Base-by-base conservation (phyloP, 306 rosid genomes). In the Bauhinia variegata region DNA sequence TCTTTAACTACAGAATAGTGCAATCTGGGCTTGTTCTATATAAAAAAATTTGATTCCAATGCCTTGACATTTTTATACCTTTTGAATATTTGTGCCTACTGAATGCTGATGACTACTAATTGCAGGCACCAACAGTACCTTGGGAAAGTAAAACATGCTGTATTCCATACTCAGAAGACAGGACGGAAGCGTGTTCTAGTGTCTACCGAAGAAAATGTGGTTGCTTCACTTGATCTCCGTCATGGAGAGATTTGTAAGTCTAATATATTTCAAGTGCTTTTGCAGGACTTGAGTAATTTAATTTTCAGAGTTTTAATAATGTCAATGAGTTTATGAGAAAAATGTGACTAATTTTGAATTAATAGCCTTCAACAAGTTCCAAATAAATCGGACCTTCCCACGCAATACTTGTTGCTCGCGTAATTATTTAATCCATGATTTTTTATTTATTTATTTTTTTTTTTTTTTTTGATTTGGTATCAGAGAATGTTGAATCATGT, bases 141-240 rank as follows among this genome's bases (percentile, higher is more conserved):
- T 52, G 99, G 99, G 67, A 95, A 95, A 70, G 97, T 86, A 63
- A 95, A 88, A 71, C 87, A 88, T 31, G 97, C 99, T 4, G 87
- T 95, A 73, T 95, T 86, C 42, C 99, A 90, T 62, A 88, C 97
- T 53, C 97, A 88, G 11, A 95, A 90, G 80, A 73, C 88, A 9
- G 96, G 96, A 49, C 61, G 97, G 15, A 95, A 84, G 86, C 97
- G 99, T 49, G 99, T 95, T 55, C 79, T 95, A 19, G 99, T 95
- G 65, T 90, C 96, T 18, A 95, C 97, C 4, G 95, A 90, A 75
- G 97, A 95, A 89, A 95, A 90, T 68, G 96, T 88, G 6, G 63
- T 95, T 62, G 97, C 99, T n/a, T 95, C 99, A 6, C 97, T 95
- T 37, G 97, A 95, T 80, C 99, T 95, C 72, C 96, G 99, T 46